Conservation (phyloP, 2,329 filamentous ascomycete genomes). For the Xylaria sp. region DNA sequence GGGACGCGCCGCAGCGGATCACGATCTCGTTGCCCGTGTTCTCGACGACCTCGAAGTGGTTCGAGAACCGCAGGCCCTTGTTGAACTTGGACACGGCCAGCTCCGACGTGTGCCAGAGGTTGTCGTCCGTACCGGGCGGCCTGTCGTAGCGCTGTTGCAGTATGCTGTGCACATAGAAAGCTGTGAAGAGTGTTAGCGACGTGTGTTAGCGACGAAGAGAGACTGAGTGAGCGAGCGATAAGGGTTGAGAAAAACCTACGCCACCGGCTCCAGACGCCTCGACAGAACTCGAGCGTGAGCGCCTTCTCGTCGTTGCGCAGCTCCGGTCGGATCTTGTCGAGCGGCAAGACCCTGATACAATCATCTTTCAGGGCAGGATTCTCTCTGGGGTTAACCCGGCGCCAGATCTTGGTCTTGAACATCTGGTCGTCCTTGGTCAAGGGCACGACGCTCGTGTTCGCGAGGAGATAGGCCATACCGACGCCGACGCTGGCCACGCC, state of each 20-base stretch:
- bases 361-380: conserved; percentile 74
- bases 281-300: conserved; percentile 73
- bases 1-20: conserved; percentile 49
- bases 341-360: conserved; percentile 69
- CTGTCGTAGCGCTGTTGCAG: conserved; percentile 49
- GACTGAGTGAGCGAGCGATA: neutral
- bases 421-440: conserved; percentile 70
- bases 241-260: conserved; percentile 58
- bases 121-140: conserved; percentile 47
- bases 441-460: conserved; percentile 66
- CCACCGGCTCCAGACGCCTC: conserved; percentile 73
- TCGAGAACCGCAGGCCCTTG: conserved; percentile 47
- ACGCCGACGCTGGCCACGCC: conserved; percentile 61
- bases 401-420: conserved; percentile 67
- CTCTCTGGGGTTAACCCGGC: conserved; percentile 68
- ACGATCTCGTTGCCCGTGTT: conserved; percentile 47
- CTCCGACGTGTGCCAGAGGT: conserved; percentile 48
- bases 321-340: conserved; percentile 72
- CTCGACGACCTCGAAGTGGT: conserved; percentile 51
- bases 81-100: conserved; percentile 46
- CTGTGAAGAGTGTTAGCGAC: conserved; percentile 49
- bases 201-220: too few relatives aligned
- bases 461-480: conserved; percentile 63
- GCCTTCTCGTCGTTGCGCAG: conserved; percentile 69
- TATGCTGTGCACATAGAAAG: conserved; percentile 56